These are phyloP conservation scores for Lagenidium sp. DNA, from an alignment of 352 stramenopile species.

Conservation along the genomic window DNA sequence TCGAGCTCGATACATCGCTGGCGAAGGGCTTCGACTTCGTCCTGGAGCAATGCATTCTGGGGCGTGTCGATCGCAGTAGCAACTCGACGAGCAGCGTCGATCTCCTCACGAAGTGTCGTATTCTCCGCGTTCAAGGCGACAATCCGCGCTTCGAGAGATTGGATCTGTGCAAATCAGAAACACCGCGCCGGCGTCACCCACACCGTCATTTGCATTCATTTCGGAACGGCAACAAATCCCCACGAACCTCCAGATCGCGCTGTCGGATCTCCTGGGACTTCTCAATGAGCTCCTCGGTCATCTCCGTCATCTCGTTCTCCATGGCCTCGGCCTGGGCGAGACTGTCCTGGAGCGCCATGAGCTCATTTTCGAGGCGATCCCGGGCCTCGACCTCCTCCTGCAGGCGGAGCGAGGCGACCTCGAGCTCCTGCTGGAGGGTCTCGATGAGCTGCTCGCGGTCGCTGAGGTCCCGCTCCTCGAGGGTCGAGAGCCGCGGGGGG, in stretches of 20 bases:
- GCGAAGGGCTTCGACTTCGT: no score
- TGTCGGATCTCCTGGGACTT: slow-evolving; percentile 64
- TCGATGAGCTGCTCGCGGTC: slow-evolving; percentile 61
- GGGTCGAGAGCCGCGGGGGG: slow-evolving; percentile 31
- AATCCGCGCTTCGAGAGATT: slow-evolving; percentile 34
- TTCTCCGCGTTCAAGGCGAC: slow-evolving; percentile 38
- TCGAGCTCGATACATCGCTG: slow-evolving; percentile 42
- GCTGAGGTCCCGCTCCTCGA: slow-evolving; percentile 48
- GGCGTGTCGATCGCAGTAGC: neutral
- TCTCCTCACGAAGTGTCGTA: slow-evolving; percentile 29
- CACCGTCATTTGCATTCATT: neutral
- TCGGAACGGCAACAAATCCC: neutral
- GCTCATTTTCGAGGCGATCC: slow-evolving; percentile 40
- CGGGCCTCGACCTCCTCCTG: slow-evolving; percentile 64
- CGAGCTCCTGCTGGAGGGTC: slow-evolving; percentile 53
- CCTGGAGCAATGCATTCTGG: no score
- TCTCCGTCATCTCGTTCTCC: slow-evolving; percentile 65
- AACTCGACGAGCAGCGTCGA: slow-evolving; percentile 28
- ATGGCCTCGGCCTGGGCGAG: slow-evolving; percentile 61
- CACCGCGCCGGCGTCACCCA: neutral
- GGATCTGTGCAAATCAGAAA: slow-evolving; percentile 24
- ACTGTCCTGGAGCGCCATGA: slow-evolving; percentile 43
- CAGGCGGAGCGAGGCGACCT: slow-evolving; percentile 40
- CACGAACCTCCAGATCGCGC: slow-evolving; percentile 35
- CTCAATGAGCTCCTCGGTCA: slow-evolving; percentile 69